Evolutionary conservation across 129 eudicot genomes (phyloP).

Genomic region (Mikania micrantha): DNA sequence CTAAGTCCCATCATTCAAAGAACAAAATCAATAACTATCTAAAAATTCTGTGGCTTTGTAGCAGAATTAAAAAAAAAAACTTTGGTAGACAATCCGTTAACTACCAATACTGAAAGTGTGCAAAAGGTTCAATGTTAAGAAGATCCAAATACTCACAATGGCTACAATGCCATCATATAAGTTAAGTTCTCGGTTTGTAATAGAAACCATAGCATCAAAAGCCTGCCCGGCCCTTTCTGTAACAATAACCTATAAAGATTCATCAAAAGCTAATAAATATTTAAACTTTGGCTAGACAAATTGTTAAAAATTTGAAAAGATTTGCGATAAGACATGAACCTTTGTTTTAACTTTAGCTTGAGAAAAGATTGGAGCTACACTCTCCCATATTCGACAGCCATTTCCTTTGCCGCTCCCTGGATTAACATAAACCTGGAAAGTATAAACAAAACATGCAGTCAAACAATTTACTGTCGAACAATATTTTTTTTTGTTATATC

Average conservation of each 20-base stretch:
- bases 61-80: neutral
- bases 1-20: constrained; percentile 35
- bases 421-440: constrained; percentile 77
- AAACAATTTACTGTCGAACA: neutral
- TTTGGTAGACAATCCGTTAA: neutral
- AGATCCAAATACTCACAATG: constrained; percentile 59
- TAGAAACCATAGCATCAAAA: constrained; percentile 68
- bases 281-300: constrained; percentile 3
- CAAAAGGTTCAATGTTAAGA: constrained; percentile 5
- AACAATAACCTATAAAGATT: constrained; percentile 53
- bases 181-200: constrained; percentile 56
- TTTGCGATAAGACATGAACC: constrained; percentile 31
- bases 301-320: neutral
- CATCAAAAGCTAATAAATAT: neutral
- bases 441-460: constrained; percentile 22
- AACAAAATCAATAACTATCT: constrained; percentile 1
- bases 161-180: constrained; percentile 77
- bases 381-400: constrained; percentile 73
- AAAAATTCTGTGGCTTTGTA: neutral
- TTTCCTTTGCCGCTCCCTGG: constrained; percentile 93
- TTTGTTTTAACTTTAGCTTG: constrained; percentile 81
- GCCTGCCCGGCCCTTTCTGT: constrained; percentile 95
- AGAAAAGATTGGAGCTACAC: constrained; percentile 71
- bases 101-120: neutral
- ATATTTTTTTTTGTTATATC: neutral